phyloP scores from a whole-genome alignment of 2,329 filamentous ascomycete species.

The Ophiocordyceps robertsii region DNA sequence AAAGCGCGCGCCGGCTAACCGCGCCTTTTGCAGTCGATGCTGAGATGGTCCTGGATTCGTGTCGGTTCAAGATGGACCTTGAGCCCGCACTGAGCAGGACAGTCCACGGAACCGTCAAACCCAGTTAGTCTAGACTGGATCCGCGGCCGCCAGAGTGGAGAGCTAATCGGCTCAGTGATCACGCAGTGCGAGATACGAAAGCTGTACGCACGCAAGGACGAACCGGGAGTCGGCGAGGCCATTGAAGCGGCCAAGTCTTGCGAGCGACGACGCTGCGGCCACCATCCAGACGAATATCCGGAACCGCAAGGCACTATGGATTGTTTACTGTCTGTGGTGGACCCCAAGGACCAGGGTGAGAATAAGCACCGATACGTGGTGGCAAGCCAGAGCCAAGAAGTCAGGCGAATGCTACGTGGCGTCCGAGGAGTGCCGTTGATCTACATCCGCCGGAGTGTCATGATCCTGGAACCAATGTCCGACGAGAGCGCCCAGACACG shows the following conservation, averaged over 20 bases:
- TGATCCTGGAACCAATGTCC: slow-evolving; percentile 61
- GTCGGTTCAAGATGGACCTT: slow-evolving; percentile 83
- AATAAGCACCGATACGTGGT: slow-evolving; percentile 75
- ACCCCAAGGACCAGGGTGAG: slow-evolving; percentile 54
- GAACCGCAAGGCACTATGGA: slow-evolving; percentile 56
- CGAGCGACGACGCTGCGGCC: slow-evolving; percentile 66
- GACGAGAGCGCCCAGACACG: slow-evolving; percentile 48
- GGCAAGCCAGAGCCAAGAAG: slow-evolving; percentile 55
- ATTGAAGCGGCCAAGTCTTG: slow-evolving; percentile 64
- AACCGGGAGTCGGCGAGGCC: slow-evolving; percentile 39
- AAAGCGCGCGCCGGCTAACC: slow-evolving; percentile 1
- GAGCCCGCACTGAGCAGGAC: slow-evolving; percentile 62
- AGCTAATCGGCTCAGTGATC: slow-evolving; percentile 42
- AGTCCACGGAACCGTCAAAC: slow-evolving; percentile 77
- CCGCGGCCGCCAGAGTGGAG: background rate
- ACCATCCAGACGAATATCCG: slow-evolving; percentile 58
- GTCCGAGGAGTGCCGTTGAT: slow-evolving; percentile 63
- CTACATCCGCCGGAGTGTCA: slow-evolving; percentile 67
- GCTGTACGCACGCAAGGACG: slow-evolving; percentile 51
- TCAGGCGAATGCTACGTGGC: slow-evolving; percentile 49
- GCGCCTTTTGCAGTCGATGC: slow-evolving; percentile 50
- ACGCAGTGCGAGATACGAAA: slow-evolving; percentile 72
- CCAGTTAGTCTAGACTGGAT: slow-evolving; percentile 38
- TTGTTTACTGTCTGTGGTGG: slow-evolving; percentile 63
- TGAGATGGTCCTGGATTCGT: slow-evolving; percentile 69